Evolutionary conservation across 1,284 basidiomycete genomes (phyloP).

Genomic region (Pseudozyma flocculosa): DNA sequence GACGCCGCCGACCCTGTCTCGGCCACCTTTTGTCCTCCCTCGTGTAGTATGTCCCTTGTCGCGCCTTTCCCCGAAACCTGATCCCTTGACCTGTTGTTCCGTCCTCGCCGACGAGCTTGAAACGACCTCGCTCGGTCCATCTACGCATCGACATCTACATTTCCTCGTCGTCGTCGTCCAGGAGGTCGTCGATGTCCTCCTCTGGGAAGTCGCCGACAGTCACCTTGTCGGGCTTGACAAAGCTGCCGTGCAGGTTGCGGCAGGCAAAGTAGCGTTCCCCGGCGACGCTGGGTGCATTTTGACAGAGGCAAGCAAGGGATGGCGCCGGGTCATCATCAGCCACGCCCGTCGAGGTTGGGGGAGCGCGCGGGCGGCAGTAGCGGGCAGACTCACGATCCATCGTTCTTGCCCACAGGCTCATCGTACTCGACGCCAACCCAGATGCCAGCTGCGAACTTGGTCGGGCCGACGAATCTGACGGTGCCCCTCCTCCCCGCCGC

Average conservation of each 20-base stretch:
- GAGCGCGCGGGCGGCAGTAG: background rate
- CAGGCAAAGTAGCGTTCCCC: constrained; percentile 83
- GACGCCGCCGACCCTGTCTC: no score
- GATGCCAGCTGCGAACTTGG: constrained; percentile 68
- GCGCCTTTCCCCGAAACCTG: no score
- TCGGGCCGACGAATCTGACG: constrained; percentile 78
- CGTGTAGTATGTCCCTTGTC: no score
- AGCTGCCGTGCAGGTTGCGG: constrained; percentile 74
- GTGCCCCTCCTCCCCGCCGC: constrained; percentile 70
- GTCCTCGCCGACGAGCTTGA: no score
- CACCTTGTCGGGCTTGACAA: constrained; percentile 82
- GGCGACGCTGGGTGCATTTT: constrained; percentile 72
- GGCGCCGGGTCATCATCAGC: no score
- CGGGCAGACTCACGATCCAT: constrained; percentile 75
- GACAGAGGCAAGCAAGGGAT: background rate
- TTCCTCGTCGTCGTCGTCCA: constrained; percentile 31
- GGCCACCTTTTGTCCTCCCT: no score
- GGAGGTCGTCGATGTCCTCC: constrained; percentile 22
- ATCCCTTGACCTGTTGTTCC: no score
- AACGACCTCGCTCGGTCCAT: no score
- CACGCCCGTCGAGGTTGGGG: background rate
- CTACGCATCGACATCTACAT: constrained; percentile 10
- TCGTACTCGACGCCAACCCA: constrained; percentile 97
- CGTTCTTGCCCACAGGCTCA: constrained; percentile 92
- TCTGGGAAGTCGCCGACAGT: constrained; percentile 78